Percentiles rank a stretch among this genome's conserved stretches.
Evolutionary conservation across 2,329 filamentous ascomycete species (phyloP).

Genomic region (Calonectria pauciramosa): DNA sequence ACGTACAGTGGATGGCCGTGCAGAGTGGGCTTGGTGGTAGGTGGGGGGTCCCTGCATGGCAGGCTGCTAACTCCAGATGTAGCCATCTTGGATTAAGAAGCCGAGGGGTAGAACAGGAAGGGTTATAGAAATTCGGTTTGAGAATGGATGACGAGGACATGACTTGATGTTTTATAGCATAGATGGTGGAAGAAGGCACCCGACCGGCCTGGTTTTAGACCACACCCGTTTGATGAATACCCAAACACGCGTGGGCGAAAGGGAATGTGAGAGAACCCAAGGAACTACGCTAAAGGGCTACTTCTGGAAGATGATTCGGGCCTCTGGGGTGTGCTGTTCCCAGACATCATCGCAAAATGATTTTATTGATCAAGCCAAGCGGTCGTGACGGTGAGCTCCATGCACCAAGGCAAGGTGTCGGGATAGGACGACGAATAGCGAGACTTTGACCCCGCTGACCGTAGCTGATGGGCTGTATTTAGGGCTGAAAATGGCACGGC

Average conservation of each 20-base stretch:
- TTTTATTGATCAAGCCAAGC: too few species aligned
- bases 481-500: too few species aligned
- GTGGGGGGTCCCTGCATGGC: background rate
- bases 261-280: background rate
- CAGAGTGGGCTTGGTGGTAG: background rate
- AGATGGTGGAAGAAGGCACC: background rate
- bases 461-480: too few species aligned
- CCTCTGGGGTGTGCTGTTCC: too few species aligned
- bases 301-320: background rate
- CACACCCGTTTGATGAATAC: too few species aligned
- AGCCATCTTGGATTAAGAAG: background rate
- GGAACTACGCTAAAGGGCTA: background rate
- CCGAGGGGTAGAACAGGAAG: background rate
- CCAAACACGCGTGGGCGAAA: background rate
- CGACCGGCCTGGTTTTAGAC: too few species aligned
- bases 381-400: too few species aligned
- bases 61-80: background rate
- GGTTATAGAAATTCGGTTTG: background rate
- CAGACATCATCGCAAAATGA: too few species aligned
- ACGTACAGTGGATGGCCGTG: background rate
- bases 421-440: too few species aligned
- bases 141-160: background rate
- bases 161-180: background rate
- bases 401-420: too few species aligned
- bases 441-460: too few species aligned